These are phyloP conservation scores for Arthrobotrys conoides DNA, from an alignment of 2,329 filamentous ascomycete species.

Conservation along the genomic window DNA sequence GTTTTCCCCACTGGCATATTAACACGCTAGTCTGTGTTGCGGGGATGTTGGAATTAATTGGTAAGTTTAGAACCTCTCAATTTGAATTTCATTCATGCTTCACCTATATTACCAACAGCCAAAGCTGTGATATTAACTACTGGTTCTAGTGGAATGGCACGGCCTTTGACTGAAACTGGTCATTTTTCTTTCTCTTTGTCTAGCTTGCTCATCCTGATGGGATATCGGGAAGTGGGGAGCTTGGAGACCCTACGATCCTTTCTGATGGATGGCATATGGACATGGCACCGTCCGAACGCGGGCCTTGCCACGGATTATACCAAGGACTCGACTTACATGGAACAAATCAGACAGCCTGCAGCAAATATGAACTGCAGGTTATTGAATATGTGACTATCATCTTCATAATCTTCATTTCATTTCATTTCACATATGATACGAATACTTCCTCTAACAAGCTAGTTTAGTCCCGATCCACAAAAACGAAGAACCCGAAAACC, in stretches of 20 bases:
- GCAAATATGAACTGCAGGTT: conserved; percentile 8
- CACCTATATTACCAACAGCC: conserved; percentile 40
- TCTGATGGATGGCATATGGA: conserved; percentile 11
- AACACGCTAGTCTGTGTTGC: conserved; percentile 43
- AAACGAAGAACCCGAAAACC: too few species aligned
- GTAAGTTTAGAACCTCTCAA: conserved; percentile 19
- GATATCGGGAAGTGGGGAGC: conserved; percentile 50
- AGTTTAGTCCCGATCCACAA: background rate
- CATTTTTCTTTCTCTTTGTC: conserved; percentile 11
- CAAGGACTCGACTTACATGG: background rate
- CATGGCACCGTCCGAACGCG: conserved; percentile 33
- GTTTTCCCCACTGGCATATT: conserved; percentile 18
- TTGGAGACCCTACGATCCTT: background rate
- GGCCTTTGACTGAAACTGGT: conserved; percentile 44
- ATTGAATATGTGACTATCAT: background rate
- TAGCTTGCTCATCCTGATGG: conserved; percentile 47
- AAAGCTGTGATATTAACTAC: conserved; percentile 27
- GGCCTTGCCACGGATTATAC: conserved; percentile 32
- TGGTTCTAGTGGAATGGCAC: conserved; percentile 48
- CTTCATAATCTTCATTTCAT: conserved; percentile 6
- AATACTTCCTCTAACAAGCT: background rate
- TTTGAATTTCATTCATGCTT: conserved; percentile 39
- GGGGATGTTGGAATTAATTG: conserved; percentile 54
- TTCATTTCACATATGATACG: background rate
- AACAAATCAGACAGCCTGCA: background rate